phyloP scores from a whole-genome alignment of 2,329 filamentous ascomycete genomes.

The Penicillium sumatraense region DNA sequence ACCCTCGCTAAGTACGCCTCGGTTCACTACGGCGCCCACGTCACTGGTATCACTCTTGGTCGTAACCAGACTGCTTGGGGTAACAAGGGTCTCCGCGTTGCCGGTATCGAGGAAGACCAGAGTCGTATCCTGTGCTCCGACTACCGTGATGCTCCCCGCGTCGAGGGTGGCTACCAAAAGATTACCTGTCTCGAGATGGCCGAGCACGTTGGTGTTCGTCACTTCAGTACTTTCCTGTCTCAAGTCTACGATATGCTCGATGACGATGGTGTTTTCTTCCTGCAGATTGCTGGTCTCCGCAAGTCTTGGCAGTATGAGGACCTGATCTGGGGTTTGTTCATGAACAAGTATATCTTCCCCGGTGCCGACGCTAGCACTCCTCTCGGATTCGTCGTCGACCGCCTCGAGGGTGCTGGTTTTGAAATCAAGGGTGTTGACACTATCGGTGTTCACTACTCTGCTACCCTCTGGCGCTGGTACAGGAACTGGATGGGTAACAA shows the following conservation, averaged over 20 bases:
- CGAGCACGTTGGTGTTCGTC: conserved; percentile 94
- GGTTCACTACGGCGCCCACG: conserved; percentile 84
- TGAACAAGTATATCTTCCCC: conserved; percentile 99
- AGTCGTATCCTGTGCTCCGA: conserved; percentile 94
- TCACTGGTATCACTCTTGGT: conserved; percentile 89
- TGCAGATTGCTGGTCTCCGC: conserved; percentile 92
- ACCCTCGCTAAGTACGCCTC: conserved; percentile 93
- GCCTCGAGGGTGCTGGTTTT: conserved; percentile 83
- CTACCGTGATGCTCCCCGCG: conserved; percentile 89
- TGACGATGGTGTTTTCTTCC: conserved; percentile 93
- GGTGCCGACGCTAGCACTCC: conserved; percentile 95
- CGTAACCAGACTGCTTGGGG: conserved; percentile 98
- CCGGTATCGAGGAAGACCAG: conserved; percentile 82
- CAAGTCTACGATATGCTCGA: conserved; percentile 96
- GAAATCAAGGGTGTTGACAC: conserved; percentile 94
- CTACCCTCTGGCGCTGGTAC: conserved; percentile 97
- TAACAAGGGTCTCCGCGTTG: conserved; percentile 83
- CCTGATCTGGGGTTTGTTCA: conserved; percentile 96
- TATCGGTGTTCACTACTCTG: conserved; percentile 94
- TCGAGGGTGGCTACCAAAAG: conserved; percentile 82
- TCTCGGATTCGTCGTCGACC: conserved; percentile 82
- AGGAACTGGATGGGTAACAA: conserved; percentile 95
- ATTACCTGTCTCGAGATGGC: conserved; percentile 99
- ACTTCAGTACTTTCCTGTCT: conserved; percentile 77
- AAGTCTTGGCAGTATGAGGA: conserved; percentile 98